Evolutionary conservation across 2,329 filamentous ascomycete species (phyloP), one percentile per base, ranked within the genome.

Genomic region (Cladosporium sp.): DNA sequence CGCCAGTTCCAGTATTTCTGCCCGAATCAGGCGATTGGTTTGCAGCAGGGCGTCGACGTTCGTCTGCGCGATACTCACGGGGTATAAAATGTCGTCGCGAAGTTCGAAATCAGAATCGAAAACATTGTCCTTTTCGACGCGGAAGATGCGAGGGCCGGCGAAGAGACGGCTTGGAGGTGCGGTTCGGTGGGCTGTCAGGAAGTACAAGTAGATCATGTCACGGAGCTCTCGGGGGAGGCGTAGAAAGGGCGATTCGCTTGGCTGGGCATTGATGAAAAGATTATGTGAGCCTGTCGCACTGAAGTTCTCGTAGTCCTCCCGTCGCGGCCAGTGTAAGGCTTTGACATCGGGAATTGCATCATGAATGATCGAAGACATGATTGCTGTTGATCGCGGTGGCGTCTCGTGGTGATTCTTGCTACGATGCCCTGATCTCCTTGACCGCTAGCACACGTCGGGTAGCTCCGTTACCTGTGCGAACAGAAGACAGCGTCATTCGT

Each of bases 141-240:
- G 47, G 19, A 25, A 51, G 11, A 58, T 52, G 28, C 55, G 55
- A 15, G 55, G 55, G 20, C 55, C 55, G 8, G 55, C 59, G 55
- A 38, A 57, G 28, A 12, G 61, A 14, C 25, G 64, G 56, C 20
- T 58, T 19, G 42, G 49, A 28, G 37, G 56, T 28, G 55, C 54
- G 30, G 40, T 45, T 58, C 51, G 61, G 50, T 42, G 37, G 43
- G 57, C 36, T 55, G 45, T 22, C 43, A 59, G 51, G 39, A 61
- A 42, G 49, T 68, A 62, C 15, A 15, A 15, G n/a, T 51, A 42
- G 45, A 69, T 65, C 37, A 63, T 51, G 17, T 66, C 63, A 20
- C 66, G 63, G 1, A 69, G 60, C 40, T 69, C 66, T 12, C 63
- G 57, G 8, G 66, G 66, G 1, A 67, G 60, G 8, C 36, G 40